Percentiles rank a stretch among this genome's conserved stretches.
phyloP scores from a whole-genome alignment of 805 yeast genomes.

The Citeromyces nyonsensis region DNA sequence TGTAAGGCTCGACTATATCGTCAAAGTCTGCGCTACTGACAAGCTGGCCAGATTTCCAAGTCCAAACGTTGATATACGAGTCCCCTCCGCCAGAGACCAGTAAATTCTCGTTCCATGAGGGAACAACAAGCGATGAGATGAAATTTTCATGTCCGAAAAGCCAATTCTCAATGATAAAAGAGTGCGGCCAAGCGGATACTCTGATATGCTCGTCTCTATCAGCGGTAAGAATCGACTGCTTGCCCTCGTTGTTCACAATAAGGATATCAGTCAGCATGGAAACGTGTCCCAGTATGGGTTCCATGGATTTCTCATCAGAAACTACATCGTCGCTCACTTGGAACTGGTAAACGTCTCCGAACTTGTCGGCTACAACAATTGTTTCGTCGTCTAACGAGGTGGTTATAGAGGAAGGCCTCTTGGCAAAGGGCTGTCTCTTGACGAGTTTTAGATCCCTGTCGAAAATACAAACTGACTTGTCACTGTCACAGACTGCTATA shows the following conservation, averaged over 20 bases:
- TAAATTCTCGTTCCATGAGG: conserved; percentile 29
- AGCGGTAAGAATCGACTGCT: conserved; percentile 51
- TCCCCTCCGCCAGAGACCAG: conserved; percentile 92
- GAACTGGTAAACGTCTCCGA: conserved; percentile 81
- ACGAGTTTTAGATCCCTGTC: conserved; percentile 29
- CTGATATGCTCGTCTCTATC: conserved; percentile 96
- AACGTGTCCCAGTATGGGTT: conserved; percentile 87
- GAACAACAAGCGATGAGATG: conserved; percentile 49
- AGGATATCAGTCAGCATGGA: conserved; percentile 74
- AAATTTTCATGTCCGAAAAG: conserved; percentile 80
- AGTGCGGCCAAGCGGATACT: conserved; percentile 63
- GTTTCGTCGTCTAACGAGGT: conserved; percentile 31
- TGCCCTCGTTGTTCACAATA: conserved; percentile 17
- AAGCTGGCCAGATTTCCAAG: conserved; percentile 45
- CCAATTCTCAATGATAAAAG: conserved; percentile 68
- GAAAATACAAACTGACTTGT: conserved; percentile 54
- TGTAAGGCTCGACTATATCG: conserved; percentile 14
- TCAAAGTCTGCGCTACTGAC: conserved; percentile 32
- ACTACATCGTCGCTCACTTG: conserved; percentile 21
- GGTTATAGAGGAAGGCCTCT: conserved; percentile 81
- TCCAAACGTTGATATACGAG: conserved; percentile 56
- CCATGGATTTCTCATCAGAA: conserved; percentile 17
- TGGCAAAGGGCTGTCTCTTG: conserved; percentile 71
- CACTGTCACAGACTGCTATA: conserved; percentile 66
- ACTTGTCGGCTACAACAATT: conserved; percentile 78